Evolutionary conservation across 2,329 filamentous ascomycete species (phyloP).

Genomic region (Apiospora koreana): DNA sequence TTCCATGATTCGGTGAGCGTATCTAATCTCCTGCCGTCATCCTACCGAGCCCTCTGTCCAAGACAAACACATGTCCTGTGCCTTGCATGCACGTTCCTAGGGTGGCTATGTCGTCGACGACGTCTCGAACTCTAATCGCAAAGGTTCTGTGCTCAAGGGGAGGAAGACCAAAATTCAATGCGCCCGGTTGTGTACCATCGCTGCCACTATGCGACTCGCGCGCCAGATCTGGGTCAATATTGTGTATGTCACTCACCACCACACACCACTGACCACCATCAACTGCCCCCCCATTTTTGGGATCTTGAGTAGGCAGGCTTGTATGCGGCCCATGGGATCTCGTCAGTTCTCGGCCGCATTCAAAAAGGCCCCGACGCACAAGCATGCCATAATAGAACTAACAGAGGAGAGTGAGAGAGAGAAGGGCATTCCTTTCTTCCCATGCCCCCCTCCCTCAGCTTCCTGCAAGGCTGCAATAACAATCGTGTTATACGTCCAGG

Average conservation of each 20-base stretch:
- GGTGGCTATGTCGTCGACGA: neutral
- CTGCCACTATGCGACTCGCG: constrained; percentile 1
- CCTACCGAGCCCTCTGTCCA: neutral
- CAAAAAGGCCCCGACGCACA: constrained; percentile 1
- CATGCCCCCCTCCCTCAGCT: neutral
- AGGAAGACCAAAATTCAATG: neutral
- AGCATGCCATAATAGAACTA: neutral
- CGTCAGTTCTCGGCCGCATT: neutral
- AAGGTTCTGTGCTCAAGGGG: neutral
- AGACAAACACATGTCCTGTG: constrained; percentile 9
- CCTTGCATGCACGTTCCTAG: constrained; percentile 1
- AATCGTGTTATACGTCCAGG: neutral
- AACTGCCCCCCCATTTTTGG: neutral
- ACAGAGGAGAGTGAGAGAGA: neutral
- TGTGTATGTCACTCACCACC: neutral
- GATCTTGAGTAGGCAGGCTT: neutral
- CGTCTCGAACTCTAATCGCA: neutral
- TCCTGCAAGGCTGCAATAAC: neutral
- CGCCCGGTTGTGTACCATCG: neutral
- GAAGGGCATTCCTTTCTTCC: neutral
- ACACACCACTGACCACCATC: neutral
- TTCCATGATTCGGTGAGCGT: neutral
- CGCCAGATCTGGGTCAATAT: neutral
- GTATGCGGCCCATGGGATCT: neutral
- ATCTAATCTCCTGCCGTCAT: neutral